These are phyloP conservation scores for Exsudoporus frostii DNA, from an alignment of 768 basidiomycete genomes.

Conservation along the genomic window DNA sequence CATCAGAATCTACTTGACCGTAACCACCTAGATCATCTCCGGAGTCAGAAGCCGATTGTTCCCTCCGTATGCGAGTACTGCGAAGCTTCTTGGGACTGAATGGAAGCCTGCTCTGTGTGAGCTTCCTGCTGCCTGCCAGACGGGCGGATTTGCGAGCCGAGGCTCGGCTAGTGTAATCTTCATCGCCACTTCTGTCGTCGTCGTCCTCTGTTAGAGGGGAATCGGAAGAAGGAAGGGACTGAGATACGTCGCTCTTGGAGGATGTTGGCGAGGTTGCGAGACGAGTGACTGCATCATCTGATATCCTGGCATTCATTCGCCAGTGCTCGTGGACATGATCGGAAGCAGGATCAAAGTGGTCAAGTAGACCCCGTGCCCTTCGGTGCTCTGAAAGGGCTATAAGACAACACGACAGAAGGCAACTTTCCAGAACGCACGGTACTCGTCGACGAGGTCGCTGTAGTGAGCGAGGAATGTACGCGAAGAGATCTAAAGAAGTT, in stretches of 20 bases:
- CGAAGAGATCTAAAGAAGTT: conserved; percentile 41
- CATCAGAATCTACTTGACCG: conserved; percentile 30
- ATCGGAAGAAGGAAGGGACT: conserved; percentile 6
- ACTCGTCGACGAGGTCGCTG: conserved; percentile 49
- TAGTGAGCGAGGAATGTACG: conserved; percentile 37
- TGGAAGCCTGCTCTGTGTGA: conserved; percentile 41
- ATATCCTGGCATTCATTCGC: conserved; percentile 43
- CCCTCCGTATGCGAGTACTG: conserved; percentile 26
- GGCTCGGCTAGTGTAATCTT: background rate
- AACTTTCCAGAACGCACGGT: conserved; percentile 41
- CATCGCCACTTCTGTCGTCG: conserved; percentile 16
- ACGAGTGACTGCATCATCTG: conserved; percentile 22
- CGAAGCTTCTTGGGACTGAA: conserved; percentile 69
- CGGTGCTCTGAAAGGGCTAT: conserved; percentile 39
- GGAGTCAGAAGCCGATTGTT: conserved; percentile 30
- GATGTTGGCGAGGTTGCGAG: conserved; percentile 1
- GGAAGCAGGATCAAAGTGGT: conserved; percentile 59
- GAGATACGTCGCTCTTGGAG: conserved; percentile 12
- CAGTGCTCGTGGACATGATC: conserved; percentile 53
- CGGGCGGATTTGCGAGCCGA: conserved; percentile 20
- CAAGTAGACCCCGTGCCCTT: conserved; percentile 41
- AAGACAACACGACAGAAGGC: conserved; percentile 2
- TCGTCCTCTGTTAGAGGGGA: conserved; percentile 31
- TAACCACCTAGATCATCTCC: conserved; percentile 41
- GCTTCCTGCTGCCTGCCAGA: conserved; percentile 1